A percentile compares a stretch with the other conserved stretches of the same genome.
phyloP scores from a whole-genome alignment of 2,329 filamentous ascomycete genomes.

The Sclerotinia borealis region DNA sequence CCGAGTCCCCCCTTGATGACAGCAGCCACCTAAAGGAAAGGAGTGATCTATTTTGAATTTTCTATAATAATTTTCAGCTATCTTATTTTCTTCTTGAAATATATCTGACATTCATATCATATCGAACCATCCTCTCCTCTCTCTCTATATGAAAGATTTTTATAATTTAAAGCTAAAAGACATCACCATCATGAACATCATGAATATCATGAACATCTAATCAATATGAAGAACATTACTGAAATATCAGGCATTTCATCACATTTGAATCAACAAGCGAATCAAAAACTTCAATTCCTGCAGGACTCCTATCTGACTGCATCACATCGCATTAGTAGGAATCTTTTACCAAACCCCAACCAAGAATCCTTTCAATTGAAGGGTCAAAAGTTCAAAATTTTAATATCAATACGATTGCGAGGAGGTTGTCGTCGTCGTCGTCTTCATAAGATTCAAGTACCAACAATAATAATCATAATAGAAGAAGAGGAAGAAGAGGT shows the following conservation, averaged over 20 bases:
- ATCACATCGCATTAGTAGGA: slow-evolving; percentile 12
- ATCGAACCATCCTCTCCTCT: not conserved
- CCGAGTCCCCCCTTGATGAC: not conserved
- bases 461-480: not conserved
- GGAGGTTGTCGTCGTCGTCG: no score
- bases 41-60: slow-evolving; percentile 1
- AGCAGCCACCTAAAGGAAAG: not conserved
- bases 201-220: not conserved
- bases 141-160: not conserved
- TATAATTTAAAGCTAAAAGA: not conserved
- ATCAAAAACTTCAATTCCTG: slow-evolving; percentile 10
- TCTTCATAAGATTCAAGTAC: not conserved
- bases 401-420: not conserved
- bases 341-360: not conserved
- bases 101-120: not conserved
- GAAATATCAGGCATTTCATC: slow-evolving; percentile 14
- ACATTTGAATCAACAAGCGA: slow-evolving; percentile 8
- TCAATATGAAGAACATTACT: not conserved
- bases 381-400: not conserved
- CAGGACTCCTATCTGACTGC: slow-evolving; percentile 13
- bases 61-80: not conserved
- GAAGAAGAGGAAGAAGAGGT: not conserved
- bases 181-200: not conserved
- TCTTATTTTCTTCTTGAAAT: not conserved
- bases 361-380: slow-evolving; percentile 4